These are phyloP conservation scores for Cyathus striatus DNA, from an alignment of 768 basidiomycete genomes.

Conservation along the genomic window DNA sequence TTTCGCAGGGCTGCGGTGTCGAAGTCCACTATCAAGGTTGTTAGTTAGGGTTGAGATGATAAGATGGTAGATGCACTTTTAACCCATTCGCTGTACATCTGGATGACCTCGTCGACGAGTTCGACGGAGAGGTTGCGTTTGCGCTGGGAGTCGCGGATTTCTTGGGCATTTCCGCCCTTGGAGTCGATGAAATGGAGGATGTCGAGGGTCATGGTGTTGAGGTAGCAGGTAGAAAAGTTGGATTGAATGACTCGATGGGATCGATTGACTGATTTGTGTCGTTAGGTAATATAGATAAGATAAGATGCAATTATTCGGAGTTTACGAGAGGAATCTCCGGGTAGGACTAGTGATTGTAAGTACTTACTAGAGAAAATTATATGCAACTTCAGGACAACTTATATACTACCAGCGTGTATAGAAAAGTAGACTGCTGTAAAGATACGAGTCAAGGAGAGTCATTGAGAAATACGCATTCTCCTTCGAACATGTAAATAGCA, in stretches of 20 bases:
- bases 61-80: constrained; percentile 61
- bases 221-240: neutral
- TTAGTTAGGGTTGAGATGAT: too few relatives aligned
- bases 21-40: constrained; percentile 81
- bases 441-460: too few relatives aligned
- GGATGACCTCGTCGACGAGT: constrained; percentile 90
- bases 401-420: too few relatives aligned
- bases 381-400: too few relatives aligned
- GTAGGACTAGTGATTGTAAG: too few relatives aligned
- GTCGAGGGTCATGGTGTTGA: constrained; percentile 70
- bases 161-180: constrained; percentile 90
- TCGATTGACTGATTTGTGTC: neutral
- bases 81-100: constrained; percentile 91
- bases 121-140: constrained; percentile 88
- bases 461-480: too few relatives aligned
- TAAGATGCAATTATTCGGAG: too few relatives aligned
- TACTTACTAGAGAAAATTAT: too few relatives aligned
- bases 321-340: too few relatives aligned
- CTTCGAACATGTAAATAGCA: too few relatives aligned
- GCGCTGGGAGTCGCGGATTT: constrained; percentile 87
- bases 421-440: too few relatives aligned
- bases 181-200: constrained; percentile 73
- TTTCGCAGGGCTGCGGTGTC: constrained; percentile 76
- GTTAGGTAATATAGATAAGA: neutral
- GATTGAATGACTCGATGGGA: neutral